Percentiles rank a stretch among this genome's conserved stretches.
Conservation (phyloP, 164 flowering plant species). For the Liriodendron chinense region DNA sequence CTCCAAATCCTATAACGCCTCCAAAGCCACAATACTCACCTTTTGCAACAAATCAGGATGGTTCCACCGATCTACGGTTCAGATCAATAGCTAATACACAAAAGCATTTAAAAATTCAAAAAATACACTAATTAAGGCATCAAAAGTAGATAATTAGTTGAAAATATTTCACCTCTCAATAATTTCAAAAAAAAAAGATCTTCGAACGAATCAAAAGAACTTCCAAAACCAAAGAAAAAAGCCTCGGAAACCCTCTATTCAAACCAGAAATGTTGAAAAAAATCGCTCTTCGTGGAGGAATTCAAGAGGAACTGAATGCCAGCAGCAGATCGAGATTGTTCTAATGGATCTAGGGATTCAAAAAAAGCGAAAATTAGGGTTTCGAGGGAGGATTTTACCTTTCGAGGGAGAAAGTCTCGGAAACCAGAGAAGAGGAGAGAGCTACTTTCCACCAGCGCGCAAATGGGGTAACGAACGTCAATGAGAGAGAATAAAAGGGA, state of each 20-base stretch:
- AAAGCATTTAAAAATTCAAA: too few species aligned
- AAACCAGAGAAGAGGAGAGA: background rate
- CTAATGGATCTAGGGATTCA: background rate
- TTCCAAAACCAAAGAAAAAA: background rate
- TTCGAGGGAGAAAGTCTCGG: background rate
- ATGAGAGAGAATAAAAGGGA: background rate
- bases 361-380: background rate
- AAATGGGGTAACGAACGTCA: background rate
- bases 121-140: background rate
- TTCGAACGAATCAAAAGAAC: background rate
- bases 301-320: background rate
- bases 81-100: background rate
- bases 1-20: background rate
- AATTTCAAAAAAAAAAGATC: too few species aligned
- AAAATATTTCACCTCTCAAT: background rate
- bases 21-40: background rate
- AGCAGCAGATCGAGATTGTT: background rate
- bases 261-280: background rate
- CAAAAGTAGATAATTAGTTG: background rate
- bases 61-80: background rate
- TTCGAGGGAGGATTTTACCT: background rate
- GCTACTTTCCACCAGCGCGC: background rate
- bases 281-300: background rate
- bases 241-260: background rate
- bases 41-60: background rate